Percentiles rank a stretch among this genome's conserved stretches.
These are phyloP conservation scores for Blastomyces silverae DNA, from an alignment of 2,329 filamentous ascomycete genomes.

Conservation along the genomic window DNA sequence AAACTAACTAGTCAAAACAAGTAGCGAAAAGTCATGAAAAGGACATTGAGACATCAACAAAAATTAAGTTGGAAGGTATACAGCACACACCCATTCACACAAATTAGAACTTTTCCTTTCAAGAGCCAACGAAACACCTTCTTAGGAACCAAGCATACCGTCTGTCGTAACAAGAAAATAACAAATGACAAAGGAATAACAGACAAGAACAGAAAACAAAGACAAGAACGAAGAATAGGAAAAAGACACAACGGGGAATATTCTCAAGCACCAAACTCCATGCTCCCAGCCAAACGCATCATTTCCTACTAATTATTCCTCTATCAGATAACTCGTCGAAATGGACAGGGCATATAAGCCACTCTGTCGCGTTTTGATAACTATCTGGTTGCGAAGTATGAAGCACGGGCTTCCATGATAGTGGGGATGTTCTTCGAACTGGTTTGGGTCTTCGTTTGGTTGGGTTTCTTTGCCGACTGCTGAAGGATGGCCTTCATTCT, in stretches of 20 bases:
- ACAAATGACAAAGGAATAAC: not conserved
- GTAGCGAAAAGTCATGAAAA: too few species aligned
- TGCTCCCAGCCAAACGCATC: not conserved
- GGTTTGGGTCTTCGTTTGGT: not conserved
- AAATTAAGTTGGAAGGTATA: too few species aligned
- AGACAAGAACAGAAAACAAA: not conserved
- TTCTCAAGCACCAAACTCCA: not conserved
- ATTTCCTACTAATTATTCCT: not conserved
- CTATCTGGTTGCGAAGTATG: conserved; percentile 1
- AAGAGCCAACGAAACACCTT: not conserved
- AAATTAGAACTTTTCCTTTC: not conserved
- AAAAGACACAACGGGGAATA: not conserved
- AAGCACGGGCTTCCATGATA: conserved; percentile 8
- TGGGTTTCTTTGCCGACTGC: not conserved
- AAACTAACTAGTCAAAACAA: too few species aligned
- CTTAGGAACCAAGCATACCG: not conserved
- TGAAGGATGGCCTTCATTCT: conserved; percentile 1
- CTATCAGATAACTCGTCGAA: not conserved
- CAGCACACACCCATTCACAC: too few species aligned
- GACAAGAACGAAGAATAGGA: not conserved
- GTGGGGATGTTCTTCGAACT: not conserved
- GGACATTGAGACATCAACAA: too few species aligned
- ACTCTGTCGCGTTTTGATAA: not conserved
- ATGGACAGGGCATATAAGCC: not conserved
- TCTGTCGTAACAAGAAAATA: not conserved